Conservation (phyloP, 768 basidiomycete species). For the Hemileccinum rubropunctum region DNA sequence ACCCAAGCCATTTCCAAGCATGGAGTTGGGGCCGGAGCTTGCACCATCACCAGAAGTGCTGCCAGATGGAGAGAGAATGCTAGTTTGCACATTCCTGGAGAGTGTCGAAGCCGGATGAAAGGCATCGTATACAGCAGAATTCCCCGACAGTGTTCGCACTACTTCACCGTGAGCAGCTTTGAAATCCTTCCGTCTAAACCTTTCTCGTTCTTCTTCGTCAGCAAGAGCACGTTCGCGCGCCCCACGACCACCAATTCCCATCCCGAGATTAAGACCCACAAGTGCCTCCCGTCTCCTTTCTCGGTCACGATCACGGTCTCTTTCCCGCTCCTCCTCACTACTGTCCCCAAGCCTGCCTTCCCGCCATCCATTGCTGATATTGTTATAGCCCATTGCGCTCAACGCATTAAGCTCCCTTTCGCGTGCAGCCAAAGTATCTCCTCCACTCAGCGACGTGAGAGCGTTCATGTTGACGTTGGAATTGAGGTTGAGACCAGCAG, state of each 20-base stretch:
- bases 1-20: slow-evolving; percentile 24
- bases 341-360: slow-evolving; percentile 35
- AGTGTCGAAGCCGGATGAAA: slow-evolving; percentile 61
- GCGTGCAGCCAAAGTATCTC: slow-evolving; percentile 34
- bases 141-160: slow-evolving; percentile 38
- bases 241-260: slow-evolving; percentile 40
- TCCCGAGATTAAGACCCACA: slow-evolving; percentile 38
- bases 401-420: slow-evolving; percentile 49
- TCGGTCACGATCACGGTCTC: slow-evolving; percentile 46
- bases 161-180: slow-evolving; percentile 38
- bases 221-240: slow-evolving; percentile 63
- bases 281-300: slow-evolving; percentile 42
- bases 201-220: slow-evolving; percentile 52
- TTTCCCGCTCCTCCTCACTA: slow-evolving; percentile 38
- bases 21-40: slow-evolving; percentile 13
- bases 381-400: slow-evolving; percentile 46
- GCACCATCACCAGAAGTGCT: slow-evolving; percentile 18
- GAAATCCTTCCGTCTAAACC: slow-evolving; percentile 53
- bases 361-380: slow-evolving; percentile 31
- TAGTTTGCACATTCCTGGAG: slow-evolving; percentile 26
- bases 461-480: slow-evolving; percentile 25
- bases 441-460: slow-evolving; percentile 22
- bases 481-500: slow-evolving; percentile 31
- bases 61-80: slow-evolving; percentile 20
- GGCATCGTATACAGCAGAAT: slow-evolving; percentile 64